phyloP scores from a whole-genome alignment of 805 yeast genomes.

The Yamadazyma sp. region DNA sequence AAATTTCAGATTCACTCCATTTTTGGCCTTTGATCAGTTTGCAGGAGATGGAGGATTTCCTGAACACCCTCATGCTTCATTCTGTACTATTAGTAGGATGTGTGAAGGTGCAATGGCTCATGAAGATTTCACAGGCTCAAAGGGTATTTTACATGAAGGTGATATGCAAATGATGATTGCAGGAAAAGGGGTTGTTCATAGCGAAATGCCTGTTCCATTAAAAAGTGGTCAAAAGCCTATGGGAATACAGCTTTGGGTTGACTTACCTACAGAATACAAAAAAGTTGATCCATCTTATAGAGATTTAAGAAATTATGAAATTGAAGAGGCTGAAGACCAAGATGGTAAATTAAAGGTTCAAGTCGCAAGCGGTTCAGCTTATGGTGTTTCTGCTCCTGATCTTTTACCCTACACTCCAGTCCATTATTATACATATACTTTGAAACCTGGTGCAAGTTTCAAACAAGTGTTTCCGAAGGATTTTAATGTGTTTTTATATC shows the following conservation, averaged over 20 bases:
- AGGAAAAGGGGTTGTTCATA: constrained; percentile 80
- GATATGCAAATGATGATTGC: constrained; percentile 95
- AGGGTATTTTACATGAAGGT: constrained; percentile 73
- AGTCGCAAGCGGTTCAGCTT: constrained; percentile 74
- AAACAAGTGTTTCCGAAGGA: constrained; percentile 55
- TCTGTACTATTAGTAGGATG: constrained; percentile 35
- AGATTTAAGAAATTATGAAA: constrained; percentile 66
- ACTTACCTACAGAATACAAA: constrained; percentile 63
- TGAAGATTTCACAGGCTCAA: constrained; percentile 78
- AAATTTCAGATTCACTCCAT: constrained; percentile 76
- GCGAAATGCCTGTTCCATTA: constrained; percentile 74
- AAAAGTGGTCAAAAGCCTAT: constrained; percentile 44
- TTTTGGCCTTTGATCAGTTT: constrained; percentile 80
- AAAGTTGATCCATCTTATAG: constrained; percentile 71
- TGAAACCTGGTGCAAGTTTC: constrained; percentile 64
- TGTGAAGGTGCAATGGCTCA: constrained; percentile 37
- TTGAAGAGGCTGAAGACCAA: constrained; percentile 64
- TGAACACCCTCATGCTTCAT: constrained; percentile 40
- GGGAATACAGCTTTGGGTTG: constrained; percentile 89
- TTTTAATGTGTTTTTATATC: constrained; percentile 71
- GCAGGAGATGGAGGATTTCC: constrained; percentile 54
- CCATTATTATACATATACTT: constrained; percentile 62
- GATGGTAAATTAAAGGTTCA: constrained; percentile 61
- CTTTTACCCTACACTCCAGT: constrained; percentile 83
- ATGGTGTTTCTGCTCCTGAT: constrained; percentile 70